Evolutionary conservation across 495 filamentous ascomycete genomes (phyloP).

Genomic region (Melanomma pulvis-pyrius): DNA sequence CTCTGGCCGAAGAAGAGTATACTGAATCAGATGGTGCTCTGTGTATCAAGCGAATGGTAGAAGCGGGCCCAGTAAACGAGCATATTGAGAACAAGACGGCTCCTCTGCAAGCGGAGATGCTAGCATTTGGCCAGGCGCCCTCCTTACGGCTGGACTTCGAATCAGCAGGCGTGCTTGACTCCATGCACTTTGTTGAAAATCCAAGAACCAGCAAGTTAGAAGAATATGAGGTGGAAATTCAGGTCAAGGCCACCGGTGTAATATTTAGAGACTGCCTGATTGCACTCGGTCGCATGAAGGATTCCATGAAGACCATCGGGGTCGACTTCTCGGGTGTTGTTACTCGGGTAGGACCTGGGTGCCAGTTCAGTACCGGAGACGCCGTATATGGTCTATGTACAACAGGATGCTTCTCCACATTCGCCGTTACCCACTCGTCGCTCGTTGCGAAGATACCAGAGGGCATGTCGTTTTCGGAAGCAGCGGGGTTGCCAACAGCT

Average conservation of each 20-base stretch:
- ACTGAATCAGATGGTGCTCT: conserved; percentile 1
- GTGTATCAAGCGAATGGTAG: conserved; percentile 5
- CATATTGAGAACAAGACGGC: conserved; percentile 1
- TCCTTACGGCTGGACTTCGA: conserved; percentile 3
- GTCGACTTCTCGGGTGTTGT: conserved; percentile 18
- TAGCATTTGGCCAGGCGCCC: not conserved
- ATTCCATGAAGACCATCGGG: conserved; percentile 10
- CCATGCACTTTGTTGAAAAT: conserved; percentile 15
- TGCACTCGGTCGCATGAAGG: conserved; percentile 18
- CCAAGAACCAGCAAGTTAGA: not conserved
- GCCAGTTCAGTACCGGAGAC: conserved; percentile 19
- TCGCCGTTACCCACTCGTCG: not conserved
- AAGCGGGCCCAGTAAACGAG: not conserved
- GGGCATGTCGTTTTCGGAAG: conserved; percentile 4
- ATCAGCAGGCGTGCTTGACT: conserved; percentile 9
- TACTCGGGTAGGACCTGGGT: not conserved
- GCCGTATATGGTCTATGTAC: conserved; percentile 3
- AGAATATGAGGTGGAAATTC: conserved; percentile 12
- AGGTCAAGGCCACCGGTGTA: conserved; percentile 16
- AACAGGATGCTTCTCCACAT: conserved; percentile 1
- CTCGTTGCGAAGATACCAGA: not conserved
- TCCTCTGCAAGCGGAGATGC: not conserved
- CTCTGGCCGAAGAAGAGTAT: conserved; percentile 4
- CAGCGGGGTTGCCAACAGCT: not conserved
- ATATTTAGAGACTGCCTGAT: conserved; percentile 22